phyloP scores from a whole-genome alignment of 1,284 basidiomycete species.

The Gastroboletus turbinatus region DNA sequence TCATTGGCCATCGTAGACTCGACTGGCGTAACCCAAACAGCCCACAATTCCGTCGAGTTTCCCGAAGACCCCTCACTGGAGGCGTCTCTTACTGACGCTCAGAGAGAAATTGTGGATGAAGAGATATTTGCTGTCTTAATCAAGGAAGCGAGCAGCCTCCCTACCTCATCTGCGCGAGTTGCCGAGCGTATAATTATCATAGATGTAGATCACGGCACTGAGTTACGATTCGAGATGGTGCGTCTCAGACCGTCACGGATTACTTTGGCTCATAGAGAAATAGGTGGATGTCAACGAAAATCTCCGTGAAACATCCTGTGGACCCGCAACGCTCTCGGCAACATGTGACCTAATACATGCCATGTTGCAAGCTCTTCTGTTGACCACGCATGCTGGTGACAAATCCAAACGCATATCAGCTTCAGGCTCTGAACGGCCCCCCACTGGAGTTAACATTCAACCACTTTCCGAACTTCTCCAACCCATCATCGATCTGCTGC shows the following conservation, averaged over 20 bases:
- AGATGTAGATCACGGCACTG: slow-evolving; percentile 66
- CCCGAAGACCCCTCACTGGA: slow-evolving; percentile 46
- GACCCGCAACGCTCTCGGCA: slow-evolving; percentile 33
- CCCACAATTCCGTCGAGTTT: slow-evolving; percentile 39
- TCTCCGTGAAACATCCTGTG: slow-evolving; percentile 6
- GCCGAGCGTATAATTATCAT: slow-evolving; percentile 73
- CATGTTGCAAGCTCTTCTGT: slow-evolving; percentile 59
- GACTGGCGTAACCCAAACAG: slow-evolving; percentile 34
- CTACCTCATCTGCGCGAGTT: slow-evolving; percentile 70
- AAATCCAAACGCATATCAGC: slow-evolving; percentile 50
- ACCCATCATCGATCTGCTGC: slow-evolving; percentile 71
- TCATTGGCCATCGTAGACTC: slow-evolving; percentile 43
- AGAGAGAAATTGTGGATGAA: slow-evolving; percentile 72
- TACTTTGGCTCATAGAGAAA: slow-evolving; percentile 11
- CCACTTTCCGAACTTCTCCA: slow-evolving; percentile 50
- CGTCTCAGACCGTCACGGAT: slow-evolving; percentile 4
- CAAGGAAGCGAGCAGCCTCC: slow-evolving; percentile 66
- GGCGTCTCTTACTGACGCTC: slow-evolving; percentile 52
- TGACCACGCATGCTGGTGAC: slow-evolving; percentile 56
- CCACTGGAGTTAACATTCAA: slow-evolving; percentile 12
- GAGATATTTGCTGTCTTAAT: slow-evolving; percentile 75
- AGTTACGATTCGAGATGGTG: slow-evolving; percentile 57
- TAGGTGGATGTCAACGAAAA: slow-evolving; percentile 35
- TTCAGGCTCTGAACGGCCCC: slow-evolving; percentile 31
- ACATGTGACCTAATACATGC: slow-evolving; percentile 72